These are phyloP conservation scores for Fusarium solani-melongenae DNA, from an alignment of 2,329 filamentous ascomycete genomes.

Conservation along the genomic window DNA sequence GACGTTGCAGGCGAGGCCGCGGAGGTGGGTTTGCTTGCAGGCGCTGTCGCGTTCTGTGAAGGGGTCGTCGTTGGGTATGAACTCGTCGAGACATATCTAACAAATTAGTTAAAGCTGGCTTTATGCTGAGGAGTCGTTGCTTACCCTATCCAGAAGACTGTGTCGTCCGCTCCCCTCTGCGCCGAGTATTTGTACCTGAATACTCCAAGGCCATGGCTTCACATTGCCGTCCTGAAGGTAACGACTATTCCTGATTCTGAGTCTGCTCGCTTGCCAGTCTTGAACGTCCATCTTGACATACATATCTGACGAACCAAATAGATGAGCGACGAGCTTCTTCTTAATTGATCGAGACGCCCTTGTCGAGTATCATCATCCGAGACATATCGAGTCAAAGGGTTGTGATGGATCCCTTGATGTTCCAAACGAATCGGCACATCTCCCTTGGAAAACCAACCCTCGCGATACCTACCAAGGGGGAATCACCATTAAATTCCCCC, in stretches of 20 bases:
- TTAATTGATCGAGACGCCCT: neutral
- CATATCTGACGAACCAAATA: neutral
- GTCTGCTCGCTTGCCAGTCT: conserved; percentile 29
- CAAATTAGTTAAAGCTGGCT: neutral
- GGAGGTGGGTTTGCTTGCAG: conserved; percentile 7
- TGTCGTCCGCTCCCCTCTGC: conserved; percentile 21
- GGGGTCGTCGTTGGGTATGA: neutral
- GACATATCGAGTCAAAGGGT: neutral
- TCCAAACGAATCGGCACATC: neutral
- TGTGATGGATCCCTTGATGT: neutral
- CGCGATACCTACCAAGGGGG: neutral
- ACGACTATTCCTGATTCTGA: conserved; percentile 26
- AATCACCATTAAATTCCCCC: neutral
- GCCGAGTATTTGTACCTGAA: conserved; percentile 30
- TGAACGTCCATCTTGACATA: conserved; percentile 23
- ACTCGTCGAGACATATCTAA: conserved; percentile 17
- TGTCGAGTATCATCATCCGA: neutral
- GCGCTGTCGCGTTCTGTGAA: conserved; percentile 5
- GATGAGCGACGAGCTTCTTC: neutral
- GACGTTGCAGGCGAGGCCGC: conserved; percentile 21
- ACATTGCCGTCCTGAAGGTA: conserved; percentile 18
- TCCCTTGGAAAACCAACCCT: neutral
- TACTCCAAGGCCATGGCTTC: conserved; percentile 28
- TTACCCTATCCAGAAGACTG: conserved; percentile 24
- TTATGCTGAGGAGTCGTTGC: neutral